These are phyloP conservation scores for Rhizopogon roseolus DNA, from an alignment of 768 basidiomycete genomes.

Conservation along the genomic window DNA sequence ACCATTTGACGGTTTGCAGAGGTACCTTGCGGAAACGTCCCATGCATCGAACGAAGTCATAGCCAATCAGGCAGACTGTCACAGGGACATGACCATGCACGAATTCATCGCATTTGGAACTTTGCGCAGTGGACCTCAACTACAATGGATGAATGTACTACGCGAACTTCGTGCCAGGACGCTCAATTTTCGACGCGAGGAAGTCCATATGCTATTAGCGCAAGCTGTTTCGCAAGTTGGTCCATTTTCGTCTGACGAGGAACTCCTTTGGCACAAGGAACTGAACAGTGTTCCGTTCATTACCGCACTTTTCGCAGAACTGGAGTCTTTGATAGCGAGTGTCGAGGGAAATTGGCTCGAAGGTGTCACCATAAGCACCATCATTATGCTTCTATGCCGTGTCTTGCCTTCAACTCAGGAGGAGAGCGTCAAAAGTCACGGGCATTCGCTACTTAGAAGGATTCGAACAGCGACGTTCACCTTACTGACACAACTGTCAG, in stretches of 20 bases:
- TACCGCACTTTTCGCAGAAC: slow-evolving; percentile 29
- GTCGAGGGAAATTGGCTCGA: slow-evolving; percentile 40
- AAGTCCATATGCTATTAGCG: slow-evolving; percentile 37
- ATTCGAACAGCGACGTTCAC: slow-evolving; percentile 26
- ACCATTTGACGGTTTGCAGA: slow-evolving; percentile 32
- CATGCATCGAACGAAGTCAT: slow-evolving; percentile 42
- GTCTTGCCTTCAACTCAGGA: slow-evolving; percentile 24
- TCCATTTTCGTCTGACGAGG: slow-evolving; percentile 8
- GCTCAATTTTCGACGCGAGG: slow-evolving; percentile 34
- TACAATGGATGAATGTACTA: slow-evolving; percentile 50
- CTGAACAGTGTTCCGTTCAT: slow-evolving; percentile 29
- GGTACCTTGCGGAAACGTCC: slow-evolving; percentile 28
- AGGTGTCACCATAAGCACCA: slow-evolving; percentile 24
- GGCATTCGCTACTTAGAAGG: slow-evolving; percentile 23
- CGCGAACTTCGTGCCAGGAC: slow-evolving; percentile 37
- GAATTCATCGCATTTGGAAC: slow-evolving; percentile 42
- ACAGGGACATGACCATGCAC: slow-evolving; percentile 35
- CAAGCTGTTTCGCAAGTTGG: slow-evolving; percentile 45
- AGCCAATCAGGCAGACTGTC: slow-evolving; percentile 37
- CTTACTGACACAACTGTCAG: slow-evolving; percentile 34
- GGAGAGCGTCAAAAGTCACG: slow-evolving; percentile 9
- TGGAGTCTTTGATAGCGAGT: slow-evolving; percentile 28
- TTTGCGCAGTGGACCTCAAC: slow-evolving; percentile 36
- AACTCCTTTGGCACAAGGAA: slow-evolving; percentile 37
- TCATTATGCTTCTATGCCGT: slow-evolving; percentile 31